Base-by-base conservation (phyloP, 129 eudicot genomes). In the Flaveria bidentis region DNA sequence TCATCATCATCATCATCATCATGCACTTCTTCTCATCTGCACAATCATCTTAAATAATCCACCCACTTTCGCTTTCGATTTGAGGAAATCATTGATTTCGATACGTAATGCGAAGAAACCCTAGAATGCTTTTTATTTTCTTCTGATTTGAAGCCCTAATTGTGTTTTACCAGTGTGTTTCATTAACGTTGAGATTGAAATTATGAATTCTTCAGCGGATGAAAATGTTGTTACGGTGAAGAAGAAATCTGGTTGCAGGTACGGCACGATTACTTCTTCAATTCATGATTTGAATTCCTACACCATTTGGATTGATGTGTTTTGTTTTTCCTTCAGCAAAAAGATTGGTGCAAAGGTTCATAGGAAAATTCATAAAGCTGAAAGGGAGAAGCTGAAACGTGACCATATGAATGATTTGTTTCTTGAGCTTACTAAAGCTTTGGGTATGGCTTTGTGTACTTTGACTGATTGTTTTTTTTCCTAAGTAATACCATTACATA, bases 381-480 rank as follows among this genome's bases (percentile, higher is more conserved):
- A 90, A 66, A 86, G 96, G 80, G 98, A 92, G 89, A 92, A 83
- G 76, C 69, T 77, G 84, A 92, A 89, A 71, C 96, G 98, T 65
- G 96, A 89, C 76, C 85, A 73, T 47, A 81, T 92, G 91, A 92
- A 92, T 71, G 89, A 69, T 1, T 76, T 85, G 62, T 92, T 92
- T 74, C 30, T 66, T 42, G 85, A 86, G 30, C 91, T 92, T 9
- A 82, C 76, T 16, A 82, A 80, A 51, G 78, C 80, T 62, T 81
- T 92, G 53, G 98, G 98, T 92, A 52, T 63, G 76, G 12, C 23
- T 53, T 53, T 53, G 60, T 28, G n/a, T 15, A 7, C 18, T 18
- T 28, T 68, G 5, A 23, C 15, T 58, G 71, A 22, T 30, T 14
- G 16, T 42, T 6, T 6, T 42, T 42, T 7, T 20, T 71, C 36